A percentile compares a stretch with the other conserved stretches of the same genome.
Conservation (phyloP, 2,329 filamentous ascomycete species). For the Phyllosticta ampelicida region DNA sequence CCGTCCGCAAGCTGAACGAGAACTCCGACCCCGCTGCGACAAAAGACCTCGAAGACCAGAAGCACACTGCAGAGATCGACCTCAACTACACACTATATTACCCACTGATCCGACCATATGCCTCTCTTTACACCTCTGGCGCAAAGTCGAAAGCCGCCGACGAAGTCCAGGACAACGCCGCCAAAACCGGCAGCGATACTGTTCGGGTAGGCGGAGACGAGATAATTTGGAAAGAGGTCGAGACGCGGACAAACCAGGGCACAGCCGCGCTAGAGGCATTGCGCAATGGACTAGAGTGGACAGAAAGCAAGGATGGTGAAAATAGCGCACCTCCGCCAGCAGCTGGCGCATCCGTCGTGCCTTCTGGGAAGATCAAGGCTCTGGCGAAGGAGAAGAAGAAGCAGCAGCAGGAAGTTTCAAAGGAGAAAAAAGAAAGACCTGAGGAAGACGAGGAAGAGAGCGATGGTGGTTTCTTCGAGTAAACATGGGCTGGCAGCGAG, state of each 20-base stretch:
- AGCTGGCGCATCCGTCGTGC: neutral
- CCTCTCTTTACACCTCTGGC: constrained; percentile 41
- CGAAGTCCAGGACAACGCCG: constrained; percentile 15
- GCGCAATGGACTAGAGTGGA: constrained; percentile 38
- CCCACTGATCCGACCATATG: constrained; percentile 60
- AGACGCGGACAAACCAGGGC: constrained; percentile 52
- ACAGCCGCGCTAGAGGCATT: constrained; percentile 38
- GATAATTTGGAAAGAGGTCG: constrained; percentile 58
- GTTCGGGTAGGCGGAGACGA: constrained; percentile 32
- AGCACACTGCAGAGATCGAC: constrained; percentile 64
- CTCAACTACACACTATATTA: constrained; percentile 64
- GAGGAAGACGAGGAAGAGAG: constrained; percentile 15
- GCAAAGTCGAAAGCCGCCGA: constrained; percentile 22
- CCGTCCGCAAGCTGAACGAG: constrained; percentile 46
- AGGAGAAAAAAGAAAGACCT: constrained; percentile 3
- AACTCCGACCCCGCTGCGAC: constrained; percentile 42
- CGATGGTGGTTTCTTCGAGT: constrained; percentile 30
- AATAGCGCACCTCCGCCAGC: neutral
- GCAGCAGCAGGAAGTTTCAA: constrained; percentile 5
- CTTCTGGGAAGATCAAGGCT: constrained; percentile 1
- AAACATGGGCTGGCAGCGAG: neutral
- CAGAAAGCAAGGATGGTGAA: neutral
- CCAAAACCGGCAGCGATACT: constrained; percentile 16
- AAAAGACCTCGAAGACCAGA: constrained; percentile 42
- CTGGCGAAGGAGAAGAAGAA: constrained; percentile 3